These are phyloP conservation scores for Narthecium ossifragum DNA, from an alignment of 106 monocot species.

Conservation along the genomic window DNA sequence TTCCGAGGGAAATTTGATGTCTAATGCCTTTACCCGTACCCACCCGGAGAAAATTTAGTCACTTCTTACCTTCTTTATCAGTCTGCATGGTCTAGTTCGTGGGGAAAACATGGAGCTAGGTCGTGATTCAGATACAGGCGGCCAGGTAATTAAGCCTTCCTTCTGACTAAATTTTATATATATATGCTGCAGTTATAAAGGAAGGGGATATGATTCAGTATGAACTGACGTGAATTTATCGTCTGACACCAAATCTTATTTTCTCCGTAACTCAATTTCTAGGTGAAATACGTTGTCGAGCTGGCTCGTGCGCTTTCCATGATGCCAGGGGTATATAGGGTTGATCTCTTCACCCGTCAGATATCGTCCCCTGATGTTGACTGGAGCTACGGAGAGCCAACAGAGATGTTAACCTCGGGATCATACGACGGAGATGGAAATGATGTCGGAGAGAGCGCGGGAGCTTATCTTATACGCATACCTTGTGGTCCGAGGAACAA, in stretches of 20 bases:
- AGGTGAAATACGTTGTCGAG: constrained; percentile 96
- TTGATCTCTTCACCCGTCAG: constrained; percentile 93
- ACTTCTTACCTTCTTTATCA: constrained; percentile 13
- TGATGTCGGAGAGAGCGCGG: constrained; percentile 79
- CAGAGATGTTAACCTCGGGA: constrained; percentile 80
- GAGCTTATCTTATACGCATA: constrained; percentile 84
- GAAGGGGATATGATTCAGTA: too few species aligned
- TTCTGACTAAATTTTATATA: too few species aligned
- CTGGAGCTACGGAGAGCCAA: constrained; percentile 97
- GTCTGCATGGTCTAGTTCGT: constrained; percentile 91
- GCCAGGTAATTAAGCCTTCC: constrained; percentile 57
- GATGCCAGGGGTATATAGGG: constrained; percentile 95
- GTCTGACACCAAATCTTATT: too few species aligned
- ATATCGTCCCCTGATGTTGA: constrained; percentile 83
- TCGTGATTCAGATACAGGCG: constrained; percentile 89
- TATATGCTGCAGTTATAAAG: too few species aligned
- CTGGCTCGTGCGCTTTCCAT: constrained; percentile 81
- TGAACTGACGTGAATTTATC: too few species aligned
- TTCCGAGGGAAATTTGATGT: too few species aligned
- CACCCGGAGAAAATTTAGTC: neutral
- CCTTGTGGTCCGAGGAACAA: constrained; percentile 72
- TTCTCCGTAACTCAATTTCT: constrained; percentile 13
- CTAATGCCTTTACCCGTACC: too few species aligned
- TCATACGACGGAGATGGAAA: constrained; percentile 61
- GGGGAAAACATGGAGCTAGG: constrained; percentile 98